Evolutionary conservation across 2,329 filamentous ascomycete species (phyloP).

Genomic region (Pseudogymnoascus sp.): DNA sequence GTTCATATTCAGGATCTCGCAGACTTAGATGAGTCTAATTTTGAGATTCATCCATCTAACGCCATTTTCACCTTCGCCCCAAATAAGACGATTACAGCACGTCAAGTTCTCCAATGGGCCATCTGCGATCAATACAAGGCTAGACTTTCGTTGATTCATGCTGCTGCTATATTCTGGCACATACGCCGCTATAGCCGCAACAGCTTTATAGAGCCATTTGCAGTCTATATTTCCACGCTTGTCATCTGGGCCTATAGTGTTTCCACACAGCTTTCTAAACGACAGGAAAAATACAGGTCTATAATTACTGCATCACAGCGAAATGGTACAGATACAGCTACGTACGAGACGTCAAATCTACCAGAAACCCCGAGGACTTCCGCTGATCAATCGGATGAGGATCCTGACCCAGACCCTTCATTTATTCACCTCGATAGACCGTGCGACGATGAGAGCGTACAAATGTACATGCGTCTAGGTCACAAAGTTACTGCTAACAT

Average conservation of each 20-base stretch:
- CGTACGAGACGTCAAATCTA: too few species aligned
- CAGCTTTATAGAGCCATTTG: conserved; percentile 33
- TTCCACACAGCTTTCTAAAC: not conserved
- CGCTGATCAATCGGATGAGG: not conserved
- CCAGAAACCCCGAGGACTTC: too few species aligned
- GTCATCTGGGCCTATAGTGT: conserved; percentile 34
- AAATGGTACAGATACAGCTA: too few species aligned
- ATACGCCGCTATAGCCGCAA: conserved; percentile 35
- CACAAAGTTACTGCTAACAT: not conserved
- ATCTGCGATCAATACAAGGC: conserved; percentile 35
- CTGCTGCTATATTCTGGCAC: conserved; percentile 39
- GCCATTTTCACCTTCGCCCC: conserved; percentile 29
- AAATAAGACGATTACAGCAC: conserved; percentile 16
- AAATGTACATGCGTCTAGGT: not conserved
- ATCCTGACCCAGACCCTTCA: not conserved
- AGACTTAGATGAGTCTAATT: not conserved
- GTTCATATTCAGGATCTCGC: conserved; percentile 10
- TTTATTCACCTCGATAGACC: conserved; percentile 15
- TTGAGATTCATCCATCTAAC: too few species aligned
- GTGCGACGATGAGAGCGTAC: not conserved
- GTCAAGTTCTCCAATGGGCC: conserved; percentile 18
- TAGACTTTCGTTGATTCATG: conserved; percentile 36
- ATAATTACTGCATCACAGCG: not conserved
- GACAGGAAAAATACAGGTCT: not conserved
- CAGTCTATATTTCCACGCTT: conserved; percentile 32